phyloP scores from a whole-genome alignment of 805 yeast genomes.

The Tetrapisispora phaffii region DNA sequence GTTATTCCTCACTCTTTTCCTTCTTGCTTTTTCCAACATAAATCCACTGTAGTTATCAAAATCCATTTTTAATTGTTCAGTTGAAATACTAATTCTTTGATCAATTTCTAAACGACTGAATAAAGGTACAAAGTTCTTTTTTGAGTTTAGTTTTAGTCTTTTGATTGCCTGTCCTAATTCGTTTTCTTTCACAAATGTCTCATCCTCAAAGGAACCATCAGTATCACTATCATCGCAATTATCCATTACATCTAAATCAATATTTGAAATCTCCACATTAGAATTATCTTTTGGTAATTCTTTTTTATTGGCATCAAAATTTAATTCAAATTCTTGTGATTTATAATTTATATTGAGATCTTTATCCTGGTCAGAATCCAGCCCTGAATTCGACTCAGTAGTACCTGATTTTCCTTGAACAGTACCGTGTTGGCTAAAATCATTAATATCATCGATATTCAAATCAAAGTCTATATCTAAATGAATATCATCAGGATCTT shows the following conservation, averaged over 20 bases:
- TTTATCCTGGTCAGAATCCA: slow-evolving; percentile 5
- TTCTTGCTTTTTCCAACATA: slow-evolving; percentile 13
- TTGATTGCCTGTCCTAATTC: slow-evolving; percentile 7
- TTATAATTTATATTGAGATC: slow-evolving; percentile 5
- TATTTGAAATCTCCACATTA: slow-evolving; percentile 4
- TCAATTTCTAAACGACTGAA: slow-evolving; percentile 9
- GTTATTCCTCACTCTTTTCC: background rate
- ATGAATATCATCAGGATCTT: slow-evolving; percentile 13
- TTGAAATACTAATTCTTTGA: slow-evolving; percentile 18
- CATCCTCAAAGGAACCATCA: slow-evolving; percentile 7
- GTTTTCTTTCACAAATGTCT: slow-evolving; percentile 2
- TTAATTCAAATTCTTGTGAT: slow-evolving; percentile 8
- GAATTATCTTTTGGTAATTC: background rate
- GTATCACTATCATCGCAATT: slow-evolving; percentile 3
- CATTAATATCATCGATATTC: slow-evolving; percentile 25
- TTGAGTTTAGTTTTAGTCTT: slow-evolving; percentile 1
- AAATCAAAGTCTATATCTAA: slow-evolving; percentile 24
- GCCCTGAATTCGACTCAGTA: background rate
- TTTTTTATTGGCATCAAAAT: slow-evolving; percentile 8
- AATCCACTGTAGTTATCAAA: slow-evolving; percentile 13
- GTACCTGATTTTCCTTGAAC: slow-evolving; percentile 1
- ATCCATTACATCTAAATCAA: slow-evolving; percentile 6
- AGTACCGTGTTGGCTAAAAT: slow-evolving; percentile 22
- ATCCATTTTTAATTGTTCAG: slow-evolving; percentile 18
- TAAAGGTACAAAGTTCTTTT: background rate